Evolutionary conservation across 2,329 filamentous ascomycete species (phyloP).

Genomic region (Ceratocystis ficicola): DNA sequence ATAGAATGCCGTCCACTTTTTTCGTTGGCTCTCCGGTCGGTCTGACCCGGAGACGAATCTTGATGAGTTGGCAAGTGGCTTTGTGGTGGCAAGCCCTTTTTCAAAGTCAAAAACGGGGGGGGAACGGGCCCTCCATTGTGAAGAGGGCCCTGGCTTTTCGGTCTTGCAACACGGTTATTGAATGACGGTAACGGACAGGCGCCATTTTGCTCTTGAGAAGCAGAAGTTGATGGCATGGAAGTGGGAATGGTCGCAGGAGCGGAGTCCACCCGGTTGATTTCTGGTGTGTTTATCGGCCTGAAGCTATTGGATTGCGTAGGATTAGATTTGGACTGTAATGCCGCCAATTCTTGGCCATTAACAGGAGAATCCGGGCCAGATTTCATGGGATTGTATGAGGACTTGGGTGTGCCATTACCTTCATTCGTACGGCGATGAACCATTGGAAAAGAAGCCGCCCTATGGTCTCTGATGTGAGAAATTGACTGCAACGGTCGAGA

Average conservation of each 20-base stretch:
- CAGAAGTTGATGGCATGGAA: background rate
- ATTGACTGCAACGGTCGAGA: background rate
- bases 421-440: background rate
- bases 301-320: background rate
- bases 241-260: background rate
- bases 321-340: constrained; percentile 5
- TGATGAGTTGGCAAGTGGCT: background rate
- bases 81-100: background rate
- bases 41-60: background rate
- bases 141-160: background rate
- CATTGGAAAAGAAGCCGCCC: background rate
- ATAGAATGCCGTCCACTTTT: background rate
- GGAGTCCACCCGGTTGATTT: background rate
- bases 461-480: background rate
- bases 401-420: constrained; percentile 5
- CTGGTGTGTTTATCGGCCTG: background rate
- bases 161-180: background rate
- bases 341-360: background rate
- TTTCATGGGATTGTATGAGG: background rate
- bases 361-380: background rate
- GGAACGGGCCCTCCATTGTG: background rate
- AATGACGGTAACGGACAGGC: background rate
- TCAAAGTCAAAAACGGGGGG: background rate
- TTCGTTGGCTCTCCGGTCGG: background rate
- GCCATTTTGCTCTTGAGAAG: background rate